Conservation (phyloP, 352 stramenopile genomes). For the Peronospora destructor region DNA sequence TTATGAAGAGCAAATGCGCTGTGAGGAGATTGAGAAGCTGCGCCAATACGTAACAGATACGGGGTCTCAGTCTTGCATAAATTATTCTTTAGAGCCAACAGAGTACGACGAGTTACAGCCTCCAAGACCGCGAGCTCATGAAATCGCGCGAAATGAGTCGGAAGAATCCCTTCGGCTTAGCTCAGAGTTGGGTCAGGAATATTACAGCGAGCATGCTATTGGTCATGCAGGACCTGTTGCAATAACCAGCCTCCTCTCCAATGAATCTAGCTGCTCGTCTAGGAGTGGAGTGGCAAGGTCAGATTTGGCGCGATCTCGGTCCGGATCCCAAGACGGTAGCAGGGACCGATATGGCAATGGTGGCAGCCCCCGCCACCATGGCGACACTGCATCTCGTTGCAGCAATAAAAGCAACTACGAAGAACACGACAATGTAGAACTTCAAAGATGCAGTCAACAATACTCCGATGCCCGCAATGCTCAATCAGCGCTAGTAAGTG, state of each 20-base stretch:
- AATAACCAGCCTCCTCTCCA: constrained; percentile 20
- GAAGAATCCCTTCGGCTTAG: constrained; percentile 38
- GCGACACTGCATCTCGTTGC: constrained; percentile 3
- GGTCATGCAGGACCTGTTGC: constrained; percentile 1
- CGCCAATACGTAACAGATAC: constrained; percentile 12
- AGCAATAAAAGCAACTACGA: constrained; percentile 13
- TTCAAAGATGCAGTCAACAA: constrained; percentile 20
- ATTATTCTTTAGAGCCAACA: constrained; percentile 1
- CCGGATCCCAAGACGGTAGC: constrained; percentile 1
- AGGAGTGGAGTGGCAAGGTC: constrained; percentile 5
- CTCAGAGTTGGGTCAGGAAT: constrained; percentile 37
- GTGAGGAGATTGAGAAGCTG: constrained; percentile 23
- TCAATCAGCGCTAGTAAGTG: constrained; percentile 18
- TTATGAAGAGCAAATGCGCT: constrained; percentile 20
- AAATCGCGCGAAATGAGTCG: constrained; percentile 19
- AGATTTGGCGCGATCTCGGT: constrained; percentile 23
- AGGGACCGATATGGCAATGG: constrained; percentile 17
- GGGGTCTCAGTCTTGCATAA: neutral
- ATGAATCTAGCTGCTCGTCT: constrained; percentile 14
- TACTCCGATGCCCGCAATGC: constrained; percentile 31
- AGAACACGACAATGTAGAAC: constrained; percentile 8
- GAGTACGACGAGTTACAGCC: constrained; percentile 4
- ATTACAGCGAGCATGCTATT: constrained; percentile 3
- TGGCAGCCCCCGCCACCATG: constrained; percentile 6
- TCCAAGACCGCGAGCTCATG: constrained; percentile 14